These are phyloP conservation scores for Plantago ovata DNA, from an alignment of 257 asterid genomes.

Conservation along the genomic window DNA sequence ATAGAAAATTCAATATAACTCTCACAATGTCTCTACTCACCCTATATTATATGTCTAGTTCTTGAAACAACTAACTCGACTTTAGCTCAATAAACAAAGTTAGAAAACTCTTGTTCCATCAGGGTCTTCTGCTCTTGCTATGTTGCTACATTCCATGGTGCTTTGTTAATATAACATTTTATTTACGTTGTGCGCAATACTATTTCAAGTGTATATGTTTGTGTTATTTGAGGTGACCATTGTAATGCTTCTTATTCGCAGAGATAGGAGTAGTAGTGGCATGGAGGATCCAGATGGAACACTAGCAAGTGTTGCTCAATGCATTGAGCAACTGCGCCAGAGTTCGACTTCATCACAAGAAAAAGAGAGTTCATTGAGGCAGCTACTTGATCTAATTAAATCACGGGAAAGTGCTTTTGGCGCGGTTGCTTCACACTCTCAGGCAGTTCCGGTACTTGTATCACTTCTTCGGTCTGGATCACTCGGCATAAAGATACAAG, in stretches of 20 bases:
- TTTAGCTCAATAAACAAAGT: neutral
- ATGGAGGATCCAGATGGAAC: conserved; percentile 99
- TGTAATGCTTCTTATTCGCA: conserved; percentile 30
- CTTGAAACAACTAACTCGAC: too few species aligned
- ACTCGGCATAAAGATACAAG: conserved; percentile 80
- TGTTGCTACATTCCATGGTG: neutral
- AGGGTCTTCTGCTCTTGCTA: neutral
- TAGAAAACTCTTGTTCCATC: neutral
- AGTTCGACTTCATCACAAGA: conserved; percentile 79
- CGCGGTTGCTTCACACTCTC: conserved; percentile 98
- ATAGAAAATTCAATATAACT: too few species aligned
- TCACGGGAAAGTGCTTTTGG: conserved; percentile 86
- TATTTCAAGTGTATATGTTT: conserved; percentile 7
- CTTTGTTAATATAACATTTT: neutral
- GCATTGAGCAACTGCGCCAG: conserved; percentile 91
- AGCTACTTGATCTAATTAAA: conserved; percentile 73
- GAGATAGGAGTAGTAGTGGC: conserved; percentile 65
- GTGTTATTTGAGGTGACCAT: conserved; percentile 20
- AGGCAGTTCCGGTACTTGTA: conserved; percentile 99
- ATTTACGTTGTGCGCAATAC: neutral
- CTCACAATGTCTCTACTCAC: too few species aligned
- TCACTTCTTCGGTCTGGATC: conserved; percentile 97
- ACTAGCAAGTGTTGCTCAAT: conserved; percentile 94
- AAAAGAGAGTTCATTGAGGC: conserved; percentile 75
- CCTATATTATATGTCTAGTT: too few species aligned